phyloP scores from a whole-genome alignment of 1,284 basidiomycete species.

The Xanthoconium separans region DNA sequence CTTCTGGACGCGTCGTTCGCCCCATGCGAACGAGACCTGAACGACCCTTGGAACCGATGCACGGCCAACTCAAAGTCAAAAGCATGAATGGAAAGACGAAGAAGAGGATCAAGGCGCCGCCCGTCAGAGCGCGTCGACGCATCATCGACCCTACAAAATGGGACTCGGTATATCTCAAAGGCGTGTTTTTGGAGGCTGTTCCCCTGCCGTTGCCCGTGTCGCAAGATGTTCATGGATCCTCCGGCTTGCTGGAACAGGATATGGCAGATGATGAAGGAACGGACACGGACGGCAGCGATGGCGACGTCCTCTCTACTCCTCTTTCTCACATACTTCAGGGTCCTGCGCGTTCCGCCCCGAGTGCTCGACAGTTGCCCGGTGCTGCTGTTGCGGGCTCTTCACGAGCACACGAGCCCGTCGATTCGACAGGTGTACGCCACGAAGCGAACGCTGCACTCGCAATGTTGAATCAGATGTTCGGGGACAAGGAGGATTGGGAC shows the following conservation, averaged over 20 bases:
- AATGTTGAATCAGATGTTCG: conserved; percentile 55
- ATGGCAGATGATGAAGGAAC: conserved; percentile 3
- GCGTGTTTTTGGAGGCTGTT: conserved; percentile 54
- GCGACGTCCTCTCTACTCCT: neutral
- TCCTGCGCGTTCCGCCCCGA: neutral
- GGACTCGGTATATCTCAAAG: conserved; percentile 65
- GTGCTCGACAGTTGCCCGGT: neutral
- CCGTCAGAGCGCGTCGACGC: conserved; percentile 22
- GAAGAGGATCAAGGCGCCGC: conserved; percentile 30
- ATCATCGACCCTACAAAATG: conserved; percentile 69
- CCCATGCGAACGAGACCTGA: conserved; percentile 67
- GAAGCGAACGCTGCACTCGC: conserved; percentile 50
- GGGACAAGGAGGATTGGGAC: conserved; percentile 46
- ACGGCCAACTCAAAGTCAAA: conserved; percentile 10
- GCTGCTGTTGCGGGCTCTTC: neutral
- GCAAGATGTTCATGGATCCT: neutral
- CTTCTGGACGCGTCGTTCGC: conserved; percentile 62
- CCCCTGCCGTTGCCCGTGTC: conserved; percentile 21
- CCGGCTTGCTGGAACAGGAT: neutral
- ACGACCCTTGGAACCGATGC: conserved; percentile 50
- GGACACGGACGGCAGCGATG: neutral
- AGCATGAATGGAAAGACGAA: conserved; percentile 23
- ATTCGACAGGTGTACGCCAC: conserved; percentile 35
- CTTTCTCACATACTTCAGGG: neutral
- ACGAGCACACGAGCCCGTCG: conserved; percentile 7